phyloP scores from a whole-genome alignment of 768 basidiomycete species.

The Pisolithus marmoratus region DNA sequence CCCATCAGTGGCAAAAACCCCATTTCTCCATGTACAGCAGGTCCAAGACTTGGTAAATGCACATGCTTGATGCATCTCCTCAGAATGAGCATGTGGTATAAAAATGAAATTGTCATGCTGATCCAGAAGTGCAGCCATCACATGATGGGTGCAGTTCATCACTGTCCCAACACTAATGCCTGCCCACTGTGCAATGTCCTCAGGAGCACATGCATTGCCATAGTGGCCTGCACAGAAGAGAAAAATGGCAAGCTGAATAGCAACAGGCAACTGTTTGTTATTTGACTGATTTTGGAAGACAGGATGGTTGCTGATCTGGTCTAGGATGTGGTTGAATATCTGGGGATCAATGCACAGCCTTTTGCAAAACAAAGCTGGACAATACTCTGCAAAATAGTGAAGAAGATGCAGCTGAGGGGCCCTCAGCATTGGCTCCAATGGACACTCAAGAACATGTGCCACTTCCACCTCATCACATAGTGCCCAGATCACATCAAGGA shows the following conservation, averaged over 20 bases:
- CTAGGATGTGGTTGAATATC: no score
- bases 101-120: constrained; percentile 1
- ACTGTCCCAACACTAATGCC: not conserved
- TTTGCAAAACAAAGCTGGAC: no score
- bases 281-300: no score
- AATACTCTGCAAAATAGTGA: not conserved
- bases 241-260: not conserved
- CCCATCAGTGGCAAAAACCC: constrained; percentile 3
- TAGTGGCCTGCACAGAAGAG: not conserved
- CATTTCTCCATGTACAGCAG: not conserved
- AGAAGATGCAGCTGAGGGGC: not conserved
- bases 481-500: not conserved
- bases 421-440: not conserved
- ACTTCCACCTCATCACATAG: not conserved
- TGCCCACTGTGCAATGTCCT: not conserved
- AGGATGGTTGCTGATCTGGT: no score
- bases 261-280: no score
- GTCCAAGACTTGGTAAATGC: not conserved
- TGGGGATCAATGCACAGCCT: no score
- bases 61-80: not conserved
- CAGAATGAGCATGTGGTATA: not conserved
- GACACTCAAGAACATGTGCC: not conserved
- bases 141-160: not conserved
- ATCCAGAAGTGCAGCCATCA: not conserved
- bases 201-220: not conserved